Evolutionary conservation across 192 early-diverging fungal genomes (phyloP).

Genomic region (Powellomyces hirtus): DNA sequence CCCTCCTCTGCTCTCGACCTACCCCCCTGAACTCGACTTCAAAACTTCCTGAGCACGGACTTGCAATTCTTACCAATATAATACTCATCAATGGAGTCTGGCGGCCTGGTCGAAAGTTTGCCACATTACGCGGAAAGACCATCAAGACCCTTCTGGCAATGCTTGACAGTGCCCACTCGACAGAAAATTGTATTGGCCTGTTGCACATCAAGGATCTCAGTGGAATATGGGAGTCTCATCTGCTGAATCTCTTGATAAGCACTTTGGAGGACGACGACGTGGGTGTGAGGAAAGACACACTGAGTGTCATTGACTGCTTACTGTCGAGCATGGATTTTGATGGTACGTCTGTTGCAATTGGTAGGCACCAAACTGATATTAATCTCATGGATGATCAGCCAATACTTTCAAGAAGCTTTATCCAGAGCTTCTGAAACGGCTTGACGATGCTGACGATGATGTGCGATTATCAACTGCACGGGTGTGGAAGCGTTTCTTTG

Average conservation of each 20-base stretch:
- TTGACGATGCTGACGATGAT: constrained; percentile 56
- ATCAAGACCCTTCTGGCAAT: constrained; percentile 29
- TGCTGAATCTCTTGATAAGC: constrained; percentile 34
- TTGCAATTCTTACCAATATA: constrained; percentile 32
- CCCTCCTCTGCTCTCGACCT: constrained; percentile 12
- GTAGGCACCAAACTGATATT: background rate
- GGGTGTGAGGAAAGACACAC: constrained; percentile 24
- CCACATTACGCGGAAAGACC: constrained; percentile 23
- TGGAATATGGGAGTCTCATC: constrained; percentile 4
- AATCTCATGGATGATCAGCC: constrained; percentile 13
- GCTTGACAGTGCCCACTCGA: background rate
- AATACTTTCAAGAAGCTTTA: constrained; percentile 46
- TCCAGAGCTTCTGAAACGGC: constrained; percentile 53
- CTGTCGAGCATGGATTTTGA: constrained; percentile 5
- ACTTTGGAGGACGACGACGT: constrained; percentile 48
- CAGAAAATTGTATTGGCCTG: constrained; percentile 4
- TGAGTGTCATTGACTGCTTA: constrained; percentile 16
- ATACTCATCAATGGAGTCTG: constrained; percentile 40
- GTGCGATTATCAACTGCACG: constrained; percentile 39
- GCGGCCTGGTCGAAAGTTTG: constrained; percentile 42
- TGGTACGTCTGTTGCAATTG: constrained; percentile 12
- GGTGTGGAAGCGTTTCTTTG: constrained; percentile 29
- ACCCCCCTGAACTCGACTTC: constrained; percentile 32
- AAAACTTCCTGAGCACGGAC: constrained; percentile 19
- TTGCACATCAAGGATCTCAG: background rate